Evolutionary conservation across 495 filamentous ascomycete genomes (phyloP).

Genomic region (Hypoxylon subgilvum): DNA sequence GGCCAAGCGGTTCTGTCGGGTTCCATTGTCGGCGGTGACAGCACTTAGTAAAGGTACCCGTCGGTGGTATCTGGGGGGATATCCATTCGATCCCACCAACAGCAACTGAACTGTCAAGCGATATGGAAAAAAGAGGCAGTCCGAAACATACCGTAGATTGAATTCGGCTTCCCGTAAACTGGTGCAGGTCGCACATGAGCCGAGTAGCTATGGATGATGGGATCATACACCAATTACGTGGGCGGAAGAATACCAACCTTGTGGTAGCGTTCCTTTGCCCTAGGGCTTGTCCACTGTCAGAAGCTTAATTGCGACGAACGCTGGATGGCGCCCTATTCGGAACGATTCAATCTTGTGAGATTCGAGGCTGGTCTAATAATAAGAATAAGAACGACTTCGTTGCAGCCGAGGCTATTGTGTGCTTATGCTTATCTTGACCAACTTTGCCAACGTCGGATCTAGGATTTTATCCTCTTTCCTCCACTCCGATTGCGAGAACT

Average conservation of each 20-base stretch:
- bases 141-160: not conserved
- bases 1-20: constrained; percentile 11
- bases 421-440: constrained; percentile 11
- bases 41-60: too few species aligned
- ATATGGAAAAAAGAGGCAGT: constrained; percentile 8
- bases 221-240: constrained; percentile 8
- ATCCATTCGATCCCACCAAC: too few species aligned
- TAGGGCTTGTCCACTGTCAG: constrained; percentile 18
- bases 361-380: constrained; percentile 27
- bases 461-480: not conserved
- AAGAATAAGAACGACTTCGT: constrained; percentile 12
- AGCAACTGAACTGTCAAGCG: too few species aligned
- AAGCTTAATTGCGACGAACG: constrained; percentile 27
- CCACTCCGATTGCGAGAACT: constrained; percentile 2
- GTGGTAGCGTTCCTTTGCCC: constrained; percentile 12
- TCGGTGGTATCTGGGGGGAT: too few species aligned
- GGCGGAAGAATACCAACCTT: constrained; percentile 9
- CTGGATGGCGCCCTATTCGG: constrained; percentile 11
- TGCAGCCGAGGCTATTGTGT: not conserved
- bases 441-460: not conserved
- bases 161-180: not conserved
- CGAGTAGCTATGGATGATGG: constrained; percentile 6
- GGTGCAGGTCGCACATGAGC: constrained; percentile 3
- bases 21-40: too few species aligned
- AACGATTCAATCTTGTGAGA: not conserved